phyloP scores from a whole-genome alignment of 495 filamentous ascomycete species.

The Talaromyces proteolyticus region DNA sequence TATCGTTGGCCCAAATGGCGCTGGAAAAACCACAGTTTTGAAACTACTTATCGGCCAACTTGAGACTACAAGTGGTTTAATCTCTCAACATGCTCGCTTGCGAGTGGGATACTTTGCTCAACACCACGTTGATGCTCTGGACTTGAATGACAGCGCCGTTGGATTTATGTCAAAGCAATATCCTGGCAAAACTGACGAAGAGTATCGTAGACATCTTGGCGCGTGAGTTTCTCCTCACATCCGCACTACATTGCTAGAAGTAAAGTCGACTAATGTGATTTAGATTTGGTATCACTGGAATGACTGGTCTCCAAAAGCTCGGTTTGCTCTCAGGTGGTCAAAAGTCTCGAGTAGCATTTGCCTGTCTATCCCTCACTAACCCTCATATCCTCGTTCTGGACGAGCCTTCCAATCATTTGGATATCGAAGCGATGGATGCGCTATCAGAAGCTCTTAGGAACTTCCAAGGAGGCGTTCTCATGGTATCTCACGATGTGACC shows the following conservation, averaged over 20 bases:
- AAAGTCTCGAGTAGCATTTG: slow-evolving; percentile 96
- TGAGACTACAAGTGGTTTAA: slow-evolving; percentile 67
- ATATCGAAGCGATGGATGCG: slow-evolving; percentile 99
- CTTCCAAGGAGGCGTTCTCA: slow-evolving; percentile 92
- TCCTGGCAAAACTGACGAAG: slow-evolving; percentile 88
- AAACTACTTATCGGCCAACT: slow-evolving; percentile 91
- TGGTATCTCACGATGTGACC: slow-evolving; percentile 99
- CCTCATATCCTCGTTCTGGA: slow-evolving; percentile 97
- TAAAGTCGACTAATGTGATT: slow-evolving; percentile 4
- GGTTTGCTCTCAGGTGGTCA: slow-evolving; percentile 91
- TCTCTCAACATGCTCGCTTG: slow-evolving; percentile 81
- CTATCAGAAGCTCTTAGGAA: slow-evolving; percentile 72
- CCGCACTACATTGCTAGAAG: neutral
- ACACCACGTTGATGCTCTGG: slow-evolving; percentile 95
- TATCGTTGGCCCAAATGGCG: slow-evolving; percentile 97
- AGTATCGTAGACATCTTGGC: slow-evolving; percentile 92
- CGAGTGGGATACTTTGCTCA: slow-evolving; percentile 96
- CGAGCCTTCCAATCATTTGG: slow-evolving; percentile 96
- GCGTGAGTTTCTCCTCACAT: slow-evolving; percentile 38
- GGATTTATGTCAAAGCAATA: slow-evolving; percentile 93
- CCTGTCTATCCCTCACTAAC: slow-evolving; percentile 84
- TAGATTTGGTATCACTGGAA: slow-evolving; percentile 93
- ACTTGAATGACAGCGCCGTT: slow-evolving; percentile 81
- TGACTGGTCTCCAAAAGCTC: slow-evolving; percentile 96
- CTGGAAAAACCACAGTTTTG: slow-evolving; percentile 94